Percentiles rank a stretch among this genome's conserved stretches.
phyloP scores from a whole-genome alignment of 2,329 filamentous ascomycete genomes.

The Aspergillus clavatus region DNA sequence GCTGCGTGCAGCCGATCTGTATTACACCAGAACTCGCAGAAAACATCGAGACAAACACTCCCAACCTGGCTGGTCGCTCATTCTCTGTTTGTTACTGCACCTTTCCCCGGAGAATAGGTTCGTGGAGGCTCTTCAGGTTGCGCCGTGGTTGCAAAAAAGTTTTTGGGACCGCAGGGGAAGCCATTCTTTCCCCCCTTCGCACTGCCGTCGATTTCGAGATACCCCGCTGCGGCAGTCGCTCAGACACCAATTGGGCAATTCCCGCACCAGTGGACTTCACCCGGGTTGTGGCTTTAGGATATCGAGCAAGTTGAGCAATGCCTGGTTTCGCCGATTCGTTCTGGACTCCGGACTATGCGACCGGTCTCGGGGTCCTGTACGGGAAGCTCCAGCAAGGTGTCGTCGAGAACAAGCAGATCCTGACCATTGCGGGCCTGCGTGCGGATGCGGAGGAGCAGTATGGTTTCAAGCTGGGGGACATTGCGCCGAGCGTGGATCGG shows the following conservation, averaged over 20 bases:
- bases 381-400: constrained; percentile 95
- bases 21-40: constrained; percentile 8
- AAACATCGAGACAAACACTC: constrained; percentile 6
- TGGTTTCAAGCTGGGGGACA: constrained; percentile 72
- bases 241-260: neutral
- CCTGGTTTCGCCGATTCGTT: constrained; percentile 92
- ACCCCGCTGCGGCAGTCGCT: neutral
- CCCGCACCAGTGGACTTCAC: neutral
- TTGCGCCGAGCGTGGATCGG: constrained; percentile 75
- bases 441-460: constrained; percentile 94
- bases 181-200: neutral
- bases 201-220: neutral
- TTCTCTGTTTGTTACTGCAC: neutral
- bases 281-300: no score
- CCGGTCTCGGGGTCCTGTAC: constrained; percentile 90
- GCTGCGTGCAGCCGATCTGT: constrained; percentile 9
- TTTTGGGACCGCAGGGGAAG: neutral
- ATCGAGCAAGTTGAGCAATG: no score
- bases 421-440: constrained; percentile 87
- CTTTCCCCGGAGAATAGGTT: neutral
- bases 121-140: neutral
- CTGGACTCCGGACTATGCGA: constrained; percentile 97
- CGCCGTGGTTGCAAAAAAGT: neutral
- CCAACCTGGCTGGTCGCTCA: constrained; percentile 11
- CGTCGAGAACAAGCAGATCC: constrained; percentile 87